A percentile compares a stretch with the other conserved stretches of the same genome.
phyloP scores from a whole-genome alignment of 805 yeast species.

The Scheffersomyces lignosus region DNA sequence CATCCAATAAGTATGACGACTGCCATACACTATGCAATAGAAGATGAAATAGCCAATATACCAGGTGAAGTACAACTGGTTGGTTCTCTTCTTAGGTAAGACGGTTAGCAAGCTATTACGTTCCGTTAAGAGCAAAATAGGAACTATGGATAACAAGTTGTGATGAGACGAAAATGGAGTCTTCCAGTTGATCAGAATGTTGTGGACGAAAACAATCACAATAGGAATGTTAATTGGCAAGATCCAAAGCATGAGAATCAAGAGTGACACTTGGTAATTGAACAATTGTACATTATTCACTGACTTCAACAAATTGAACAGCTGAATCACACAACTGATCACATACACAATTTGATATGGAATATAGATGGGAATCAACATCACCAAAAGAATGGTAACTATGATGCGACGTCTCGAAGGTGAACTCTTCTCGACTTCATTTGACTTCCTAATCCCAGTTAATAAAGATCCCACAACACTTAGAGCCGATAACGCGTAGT shows the following conservation, averaged over 20 bases:
- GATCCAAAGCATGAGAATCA: slow-evolving; percentile 73
- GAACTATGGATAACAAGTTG: slow-evolving; percentile 73
- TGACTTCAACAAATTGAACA: slow-evolving; percentile 46
- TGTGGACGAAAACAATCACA: slow-evolving; percentile 77
- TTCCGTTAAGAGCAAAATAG: slow-evolving; percentile 63
- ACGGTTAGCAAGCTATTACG: slow-evolving; percentile 49
- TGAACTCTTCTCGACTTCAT: not conserved
- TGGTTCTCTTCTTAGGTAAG: slow-evolving; percentile 35
- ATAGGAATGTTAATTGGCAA: slow-evolving; percentile 79
- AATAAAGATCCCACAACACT: not conserved
- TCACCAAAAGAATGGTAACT: slow-evolving; percentile 35
- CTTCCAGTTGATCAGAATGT: slow-evolving; percentile 72
- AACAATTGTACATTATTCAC: slow-evolving; percentile 28
- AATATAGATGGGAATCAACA: slow-evolving; percentile 56
- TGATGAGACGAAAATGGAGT: slow-evolving; percentile 89
- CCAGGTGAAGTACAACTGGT: slow-evolving; percentile 1
- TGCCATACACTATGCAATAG: slow-evolving; percentile 71
- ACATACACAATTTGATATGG: slow-evolving; percentile 83
- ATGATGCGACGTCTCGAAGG: slow-evolving; percentile 21
- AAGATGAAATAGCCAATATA: slow-evolving; percentile 50
- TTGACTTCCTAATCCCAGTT: not conserved
- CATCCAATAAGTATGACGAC: slow-evolving; percentile 80
- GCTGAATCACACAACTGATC: slow-evolving; percentile 59
- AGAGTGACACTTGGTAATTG: slow-evolving; percentile 63
- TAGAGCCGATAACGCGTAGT: slow-evolving; percentile 18